These are phyloP conservation scores for Pseudogymnoascus pannorum DNA, from an alignment of 2,329 filamentous ascomycete genomes.

Conservation along the genomic window DNA sequence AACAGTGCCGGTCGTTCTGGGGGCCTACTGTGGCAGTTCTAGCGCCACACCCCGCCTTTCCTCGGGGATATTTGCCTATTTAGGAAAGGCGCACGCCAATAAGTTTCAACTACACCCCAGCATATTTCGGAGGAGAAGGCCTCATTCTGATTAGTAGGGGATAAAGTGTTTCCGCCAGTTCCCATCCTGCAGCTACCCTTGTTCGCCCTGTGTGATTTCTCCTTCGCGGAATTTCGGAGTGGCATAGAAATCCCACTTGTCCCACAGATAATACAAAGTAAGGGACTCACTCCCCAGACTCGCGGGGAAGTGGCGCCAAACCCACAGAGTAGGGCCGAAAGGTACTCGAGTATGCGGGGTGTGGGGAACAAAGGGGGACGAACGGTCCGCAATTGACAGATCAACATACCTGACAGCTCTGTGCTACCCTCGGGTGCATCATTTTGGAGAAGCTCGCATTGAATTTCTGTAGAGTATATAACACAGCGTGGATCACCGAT, in stretches of 20 bases:
- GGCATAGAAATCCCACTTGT: neutral
- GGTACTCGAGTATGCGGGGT: slow-evolving; percentile 1
- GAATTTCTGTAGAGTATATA: neutral
- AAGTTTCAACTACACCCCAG: neutral
- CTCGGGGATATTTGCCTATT: neutral
- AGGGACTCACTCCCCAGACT: neutral
- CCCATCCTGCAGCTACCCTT: neutral
- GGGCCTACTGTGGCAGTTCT: slow-evolving; percentile 4
- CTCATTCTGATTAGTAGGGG: neutral
- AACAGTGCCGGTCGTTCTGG: slow-evolving; percentile 4
- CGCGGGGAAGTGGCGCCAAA: neutral
- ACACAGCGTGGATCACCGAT: neutral
- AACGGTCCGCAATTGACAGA: slow-evolving; percentile 5
- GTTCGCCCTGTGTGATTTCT: neutral
- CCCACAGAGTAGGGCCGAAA: neutral
- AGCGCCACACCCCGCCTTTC: neutral
- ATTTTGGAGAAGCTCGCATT: neutral
- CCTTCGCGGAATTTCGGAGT: slow-evolving; percentile 1
- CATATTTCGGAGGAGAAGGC: neutral
- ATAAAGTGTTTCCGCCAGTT: neutral
- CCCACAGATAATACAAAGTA: neutral
- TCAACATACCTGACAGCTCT: slow-evolving; percentile 1
- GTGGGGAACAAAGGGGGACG: slow-evolving; percentile 1
- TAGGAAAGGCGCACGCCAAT: neutral
- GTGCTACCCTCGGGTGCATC: neutral